Conservation (phyloP, 192 early-diverging fungal genomes). For the Blastocladiella britannica region DNA sequence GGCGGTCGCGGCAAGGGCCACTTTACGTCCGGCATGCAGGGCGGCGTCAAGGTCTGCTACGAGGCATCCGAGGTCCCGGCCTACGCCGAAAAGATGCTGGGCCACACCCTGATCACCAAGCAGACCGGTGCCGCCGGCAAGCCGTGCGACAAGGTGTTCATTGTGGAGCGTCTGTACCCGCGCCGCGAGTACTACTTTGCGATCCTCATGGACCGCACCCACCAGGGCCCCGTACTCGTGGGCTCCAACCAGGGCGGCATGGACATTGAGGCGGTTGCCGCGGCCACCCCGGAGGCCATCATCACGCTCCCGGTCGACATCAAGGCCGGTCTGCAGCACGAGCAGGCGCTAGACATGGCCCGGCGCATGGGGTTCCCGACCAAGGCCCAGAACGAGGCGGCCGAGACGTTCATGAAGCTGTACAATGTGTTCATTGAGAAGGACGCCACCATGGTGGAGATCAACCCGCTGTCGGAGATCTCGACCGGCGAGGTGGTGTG, state of each 20-base stretch:
- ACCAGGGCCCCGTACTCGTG: constrained; percentile 84
- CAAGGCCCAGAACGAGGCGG: constrained; percentile 60
- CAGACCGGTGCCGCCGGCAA: constrained; percentile 91
- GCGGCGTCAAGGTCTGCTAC: constrained; percentile 72
- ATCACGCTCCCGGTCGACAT: constrained; percentile 80
- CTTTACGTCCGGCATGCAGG: constrained; percentile 88
- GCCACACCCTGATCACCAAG: constrained; percentile 94
- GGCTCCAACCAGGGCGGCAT: constrained; percentile 95
- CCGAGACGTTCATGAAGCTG: constrained; percentile 71
- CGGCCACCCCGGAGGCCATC: constrained; percentile 87
- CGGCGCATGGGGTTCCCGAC: constrained; percentile 74
- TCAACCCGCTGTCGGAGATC: constrained; percentile 92
- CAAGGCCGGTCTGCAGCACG: constrained; percentile 51
- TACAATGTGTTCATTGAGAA: constrained; percentile 95
- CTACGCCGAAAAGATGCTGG: constrained; percentile 86
- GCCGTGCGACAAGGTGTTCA: constrained; percentile 81
- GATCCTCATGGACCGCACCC: constrained; percentile 87
- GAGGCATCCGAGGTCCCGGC: constrained; percentile 71
- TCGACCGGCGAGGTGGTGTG: constrained; percentile 58
- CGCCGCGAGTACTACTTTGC: constrained; percentile 99
- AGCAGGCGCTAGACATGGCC: constrained; percentile 56
- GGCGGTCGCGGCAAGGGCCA: constrained; percentile 96
- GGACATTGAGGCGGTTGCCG: constrained; percentile 91
- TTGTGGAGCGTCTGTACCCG: constrained; percentile 89
- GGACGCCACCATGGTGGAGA: constrained; percentile 95